Base-by-base conservation (phyloP, 768 basidiomycete genomes). In the Termitomyces sp. region DNA sequence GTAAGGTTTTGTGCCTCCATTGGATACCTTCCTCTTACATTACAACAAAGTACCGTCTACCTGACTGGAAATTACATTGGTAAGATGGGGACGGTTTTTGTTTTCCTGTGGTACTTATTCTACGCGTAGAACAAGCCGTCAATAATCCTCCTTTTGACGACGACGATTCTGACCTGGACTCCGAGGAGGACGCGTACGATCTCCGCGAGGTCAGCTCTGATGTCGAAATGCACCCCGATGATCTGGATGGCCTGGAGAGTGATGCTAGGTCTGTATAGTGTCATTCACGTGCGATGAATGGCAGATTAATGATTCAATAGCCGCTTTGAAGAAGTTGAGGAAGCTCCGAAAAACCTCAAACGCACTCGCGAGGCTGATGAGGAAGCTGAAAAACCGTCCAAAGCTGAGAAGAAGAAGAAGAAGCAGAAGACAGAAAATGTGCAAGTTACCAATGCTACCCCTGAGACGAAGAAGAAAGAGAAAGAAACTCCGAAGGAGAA, bases 51-150 rank as follows among this genome's bases (percentile, higher is more conserved):
- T 69, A 73, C 86, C 48, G 78, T 94, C 48, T 84, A 91, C 72
- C 72, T 94, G 59, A 84, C 86, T 60, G 92, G 93, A 54, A 92
- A 94, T 72, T 94, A 92, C 70, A 82, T 94, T 67, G 83, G 89
- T 88, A 70, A 66, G 45, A 37, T 39, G 54, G 50, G 25, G 23
- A 35, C 42, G 48, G n/a, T 51, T 51, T 32, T n/a, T 6, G 1
- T 19, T 25, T 5, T 30, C 21, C 23, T 21, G 5, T 10, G 37
- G 5, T 11, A 12, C 30, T 39, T 2, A 56, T 35, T 19, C 14
- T 3, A 5, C 3, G 1, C 16, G 11, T 49, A 89, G 87, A 86
- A 61, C 85, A 88, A 66, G 57, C 63, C 27, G 64, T 71, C 9
- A 79, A 85, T 59, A 73, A 79, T 39, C 74, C 79, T 25, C 81